Evolutionary conservation across 1,139 yeast genomes (phyloP).

Genomic region (Meyerozyma smithsonii): DNA sequence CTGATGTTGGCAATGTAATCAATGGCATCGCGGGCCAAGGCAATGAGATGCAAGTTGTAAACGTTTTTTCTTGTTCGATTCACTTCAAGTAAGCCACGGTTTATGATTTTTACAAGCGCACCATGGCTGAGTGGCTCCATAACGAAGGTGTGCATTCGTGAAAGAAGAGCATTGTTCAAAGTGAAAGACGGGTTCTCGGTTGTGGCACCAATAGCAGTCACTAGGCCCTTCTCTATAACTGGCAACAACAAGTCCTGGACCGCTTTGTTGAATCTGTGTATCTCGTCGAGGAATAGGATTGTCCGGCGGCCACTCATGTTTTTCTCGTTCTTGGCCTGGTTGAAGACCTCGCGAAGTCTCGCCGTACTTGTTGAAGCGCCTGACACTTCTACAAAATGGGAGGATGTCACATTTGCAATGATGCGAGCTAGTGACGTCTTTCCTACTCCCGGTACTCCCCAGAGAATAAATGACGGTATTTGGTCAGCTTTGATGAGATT

Average conservation of each 20-base stretch:
- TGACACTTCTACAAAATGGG: conserved; percentile 71
- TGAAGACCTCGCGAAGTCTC: conserved; percentile 69
- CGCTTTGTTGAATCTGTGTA: conserved; percentile 82
- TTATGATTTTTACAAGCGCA: conserved; percentile 56
- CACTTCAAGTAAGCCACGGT: conserved; percentile 56
- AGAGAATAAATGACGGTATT: conserved; percentile 80
- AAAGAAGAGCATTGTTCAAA: conserved; percentile 78
- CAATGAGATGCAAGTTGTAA: conserved; percentile 40
- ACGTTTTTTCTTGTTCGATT: conserved; percentile 51
- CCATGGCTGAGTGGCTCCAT: conserved; percentile 56
- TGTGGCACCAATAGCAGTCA: conserved; percentile 85
- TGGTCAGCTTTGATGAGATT: conserved; percentile 58
- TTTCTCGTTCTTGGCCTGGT: conserved; percentile 65
- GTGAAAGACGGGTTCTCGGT: conserved; percentile 96
- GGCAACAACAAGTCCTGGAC: conserved; percentile 86
- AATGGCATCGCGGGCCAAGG: conserved; percentile 52
- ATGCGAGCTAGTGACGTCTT: conserved; percentile 75
- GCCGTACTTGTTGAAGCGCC: conserved; percentile 76
- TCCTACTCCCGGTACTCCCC: conserved; percentile 98
- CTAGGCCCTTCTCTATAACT: conserved; percentile 62
- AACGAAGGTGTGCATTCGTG: conserved; percentile 84
- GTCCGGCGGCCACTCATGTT: conserved; percentile 66
- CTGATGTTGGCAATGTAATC: conserved; percentile 73
- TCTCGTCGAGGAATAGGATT: conserved; percentile 84
- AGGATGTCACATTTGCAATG: conserved; percentile 49